These are phyloP conservation scores for Candida corydali DNA, from an alignment of 805 yeast genomes.

Conservation along the genomic window DNA sequence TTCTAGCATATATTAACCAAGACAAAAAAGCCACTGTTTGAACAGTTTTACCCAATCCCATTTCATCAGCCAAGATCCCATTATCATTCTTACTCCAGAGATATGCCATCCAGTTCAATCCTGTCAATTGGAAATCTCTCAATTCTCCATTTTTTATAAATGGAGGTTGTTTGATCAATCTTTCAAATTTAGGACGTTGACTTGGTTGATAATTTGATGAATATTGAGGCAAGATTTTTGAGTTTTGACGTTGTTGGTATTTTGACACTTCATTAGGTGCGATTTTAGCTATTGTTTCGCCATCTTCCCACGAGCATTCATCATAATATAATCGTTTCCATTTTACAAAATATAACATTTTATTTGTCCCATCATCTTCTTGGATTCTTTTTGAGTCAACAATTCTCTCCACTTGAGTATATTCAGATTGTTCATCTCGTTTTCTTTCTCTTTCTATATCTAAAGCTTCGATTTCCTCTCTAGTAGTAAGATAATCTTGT, in stretches of 20 bases:
- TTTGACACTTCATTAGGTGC: constrained; percentile 82
- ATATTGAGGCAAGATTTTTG: constrained; percentile 78
- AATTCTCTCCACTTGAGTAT: constrained; percentile 82
- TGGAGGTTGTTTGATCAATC: constrained; percentile 78
- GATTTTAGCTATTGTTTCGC: constrained; percentile 75
- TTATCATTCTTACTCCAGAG: constrained; percentile 97
- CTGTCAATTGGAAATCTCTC: constrained; percentile 96
- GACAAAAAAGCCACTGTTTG: constrained; percentile 93
- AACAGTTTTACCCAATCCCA: constrained; percentile 95
- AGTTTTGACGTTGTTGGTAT: constrained; percentile 75
- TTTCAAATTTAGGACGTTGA: constrained; percentile 84
- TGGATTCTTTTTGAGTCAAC: constrained; percentile 77
- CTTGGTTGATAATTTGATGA: constrained; percentile 70
- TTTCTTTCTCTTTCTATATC: constrained; percentile 85
- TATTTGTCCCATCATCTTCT: constrained; percentile 59
- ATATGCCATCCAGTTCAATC: constrained; percentile 99
- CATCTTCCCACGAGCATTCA: constrained; percentile 96
- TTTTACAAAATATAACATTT: constrained; percentile 79
- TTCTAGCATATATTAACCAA: constrained; percentile 91
- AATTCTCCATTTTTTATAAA: constrained; percentile 88
- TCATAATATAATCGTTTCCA: constrained; percentile 94
- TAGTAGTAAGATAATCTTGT: constrained; percentile 74
- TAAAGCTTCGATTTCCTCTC: constrained; percentile 91
- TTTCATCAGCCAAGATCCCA: constrained; percentile 94
- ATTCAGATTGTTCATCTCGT: constrained; percentile 80